Base-by-base conservation (phyloP, 768 basidiomycete species). In the Podaxis rugospora region DNA sequence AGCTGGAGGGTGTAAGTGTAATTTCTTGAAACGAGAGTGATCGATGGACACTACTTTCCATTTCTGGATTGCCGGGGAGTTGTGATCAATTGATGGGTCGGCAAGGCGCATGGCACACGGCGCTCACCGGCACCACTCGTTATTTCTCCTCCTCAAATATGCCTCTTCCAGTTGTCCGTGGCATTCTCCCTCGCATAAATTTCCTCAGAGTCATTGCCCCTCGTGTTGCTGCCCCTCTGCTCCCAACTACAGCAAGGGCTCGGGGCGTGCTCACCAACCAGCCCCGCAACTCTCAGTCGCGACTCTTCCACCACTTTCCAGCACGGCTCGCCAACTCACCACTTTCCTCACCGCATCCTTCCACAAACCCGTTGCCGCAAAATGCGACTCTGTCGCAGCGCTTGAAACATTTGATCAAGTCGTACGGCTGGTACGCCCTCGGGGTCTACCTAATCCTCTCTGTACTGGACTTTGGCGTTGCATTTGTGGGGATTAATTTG, bases 361-460 rank as follows among this genome's bases (percentile, higher is more conserved):
- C 57, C 40, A 35, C 52, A 51, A 60, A 71, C 25, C 66, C 72
- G n/a, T 71, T 80, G 0, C 83, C 83, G 6, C 76, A 83, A 25
- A 71, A 83, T 64, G 76, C 82, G 2, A 74, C 86, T 0, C 76
- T 93, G 59, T 84, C 89, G 0, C 83, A 89, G 70, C 83, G 87
- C 18, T 77, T 95, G 23, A 93, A 88, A 69, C 81, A 85, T 66
- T 88, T 98, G 61, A 88, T 95, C 62, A 95, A 90, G 70, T 84
- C 90, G 3, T 97, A 98, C 71, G 96, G 96, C 32, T 94, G 92
- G 92, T 96, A 95, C 70, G 94, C 97, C 18, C 81, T 98, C 28
- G 95, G 91, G 35, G 87, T 98, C 25, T 99, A 99, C 78, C 47
- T 88, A 63, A 69, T 88, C 53, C 70, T 98, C 57, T 83, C 84